Evolutionary conservation across 257 asterid species (phyloP), one percentile per base, ranked within the genome.

Genomic region (Solanum sitiens): DNA sequence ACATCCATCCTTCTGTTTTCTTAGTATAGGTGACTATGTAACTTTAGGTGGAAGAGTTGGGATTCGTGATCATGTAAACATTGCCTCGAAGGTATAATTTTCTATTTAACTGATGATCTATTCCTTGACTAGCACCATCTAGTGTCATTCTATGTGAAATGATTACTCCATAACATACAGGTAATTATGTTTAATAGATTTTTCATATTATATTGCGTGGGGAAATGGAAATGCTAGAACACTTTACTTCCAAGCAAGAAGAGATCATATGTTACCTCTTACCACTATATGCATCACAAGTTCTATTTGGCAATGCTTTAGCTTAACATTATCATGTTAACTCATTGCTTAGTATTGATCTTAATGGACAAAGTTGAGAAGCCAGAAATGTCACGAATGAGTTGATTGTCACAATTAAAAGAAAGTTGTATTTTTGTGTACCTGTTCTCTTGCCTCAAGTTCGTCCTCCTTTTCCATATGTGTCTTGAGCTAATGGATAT

Each of bases 1-100:
- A 72, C 80, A 42, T 63, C 88, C 61, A 32, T 65, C 45, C 25
- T 44, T 50, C 87, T 30, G 80, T 83, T 53, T 56, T 86, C 87
- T 53, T 91, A 97, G 98, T 91, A 91, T 97, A 53, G 98, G 96
- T 76, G 98, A 97, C 92, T 93, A 89, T 89, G 98, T 95, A 85
- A 89, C 94, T 84, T 89, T 95, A 73, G 98, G 98, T 14, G 98
- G 98, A 90, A 92, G 95, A 85, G 98, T 89, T 87, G 95, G 95
- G 35, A 90, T 95, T 83, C 92, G 92, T 50, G 99, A 97, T 89
- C 98, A 95, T 90, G 96, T 95, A 86, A 89, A 87, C 91, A 88
- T 97, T 74, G 89, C 93, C 76, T 94, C 98, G 37, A 94, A 95
- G 95, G 98, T 95, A 83, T 79, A 50, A 8, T 80, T 80, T 45